Base-by-base conservation (phyloP, 2,329 filamentous ascomycete genomes). In the Lasiodiplodia sp. region DNA sequence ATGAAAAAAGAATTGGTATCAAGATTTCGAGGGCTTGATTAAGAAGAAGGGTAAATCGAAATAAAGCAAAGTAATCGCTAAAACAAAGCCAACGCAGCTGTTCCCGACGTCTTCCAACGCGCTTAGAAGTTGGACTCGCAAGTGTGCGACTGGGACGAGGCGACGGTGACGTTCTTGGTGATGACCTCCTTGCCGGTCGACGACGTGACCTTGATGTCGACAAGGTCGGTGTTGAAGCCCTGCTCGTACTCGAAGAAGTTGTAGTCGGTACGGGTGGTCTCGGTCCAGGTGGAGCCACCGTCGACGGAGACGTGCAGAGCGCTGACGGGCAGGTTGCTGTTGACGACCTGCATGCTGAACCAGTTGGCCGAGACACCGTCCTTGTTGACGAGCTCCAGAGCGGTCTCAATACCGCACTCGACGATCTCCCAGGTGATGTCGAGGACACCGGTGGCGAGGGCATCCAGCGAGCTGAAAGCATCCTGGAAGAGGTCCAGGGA, bases 301-400 rank as follows among this genome's bases (percentile, higher is more conserved):
- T 91, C 85, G 21, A 83, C 87, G 69, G 86, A 88, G 69, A 91
- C 88, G 72, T 91, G 88, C 28, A 91, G 81, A 71, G 79, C 82
- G 66, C 81, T 73, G 51, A 91, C 83, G 18, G 83, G 82, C 69
- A 86, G 81, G 75, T 89, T 89, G 73, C 86, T 80, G 78, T 91
- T 90, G 73, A 89, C 82, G 53, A 91, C 88, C 76, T 91, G 89
- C 83, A 89, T 88, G 58, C 82, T 83, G 79, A 88, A 88, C 85
- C 86, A 87, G 76, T 83, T 82, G 37, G 78, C 74, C 4, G 83
- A 85, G 3, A 83, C 82, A 28, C 84, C 84, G 25, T 81, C 79
- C 75, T 88, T 87, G 78, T 86, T 86, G 76, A 84, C 82, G 28
- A 88, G 79, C 56, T 80, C 72, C 11, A 88, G 76, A 1, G 85